Base-by-base conservation (phyloP, 1,284 basidiomycete species). In the Naganishia cerealis region DNA sequence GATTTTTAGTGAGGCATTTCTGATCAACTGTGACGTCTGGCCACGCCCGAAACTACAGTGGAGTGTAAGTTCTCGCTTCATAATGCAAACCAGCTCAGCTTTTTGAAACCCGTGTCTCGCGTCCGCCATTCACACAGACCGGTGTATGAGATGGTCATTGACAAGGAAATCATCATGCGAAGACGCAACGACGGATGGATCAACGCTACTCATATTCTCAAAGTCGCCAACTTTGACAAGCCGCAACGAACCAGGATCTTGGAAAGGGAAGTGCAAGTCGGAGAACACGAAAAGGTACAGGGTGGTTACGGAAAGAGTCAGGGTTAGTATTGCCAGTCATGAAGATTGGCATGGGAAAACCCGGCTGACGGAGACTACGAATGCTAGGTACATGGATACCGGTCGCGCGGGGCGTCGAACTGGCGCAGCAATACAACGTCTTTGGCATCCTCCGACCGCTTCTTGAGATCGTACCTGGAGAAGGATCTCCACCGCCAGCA, bases 231-330 rank as follows among this genome's bases (percentile, higher is more conserved):
- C 12, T 97, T 99, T 74, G 96, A 99, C 83, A 99, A 99, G 80
- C 96, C 96, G 0, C 96, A 99, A 79, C 86, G 96, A 58, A 99
- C 96, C 67, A 88, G 96, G 69, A 94, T 99, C 15, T 85, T 99
- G 57, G 96, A 99, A 80, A 87, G 96, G 72, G 96, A 99, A 82
- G 89, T 99, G 2, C 96, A 99, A 80, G 98, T 98, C 81, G 96
- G 94, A 33, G 90, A 93, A 73, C 96, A 99, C 80, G 96, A 99
- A 82, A 99, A 99, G 81, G 94, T 99, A 0, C 96, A 99, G 80
- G 96, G 96, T 42, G 96, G 96, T 0, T 99, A 99, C 81, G 96
- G 96, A 73, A 99, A 99, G 82, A 99, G 98, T 80, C 96, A 99
- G 85, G 96, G 94, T 94, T 71, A 71, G 87, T 78, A 40, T 18